Evolutionary conservation across 2,329 filamentous ascomycete species (phyloP), one percentile per base, ranked within the genome.

Genomic region (Xylaria polymorpha): DNA sequence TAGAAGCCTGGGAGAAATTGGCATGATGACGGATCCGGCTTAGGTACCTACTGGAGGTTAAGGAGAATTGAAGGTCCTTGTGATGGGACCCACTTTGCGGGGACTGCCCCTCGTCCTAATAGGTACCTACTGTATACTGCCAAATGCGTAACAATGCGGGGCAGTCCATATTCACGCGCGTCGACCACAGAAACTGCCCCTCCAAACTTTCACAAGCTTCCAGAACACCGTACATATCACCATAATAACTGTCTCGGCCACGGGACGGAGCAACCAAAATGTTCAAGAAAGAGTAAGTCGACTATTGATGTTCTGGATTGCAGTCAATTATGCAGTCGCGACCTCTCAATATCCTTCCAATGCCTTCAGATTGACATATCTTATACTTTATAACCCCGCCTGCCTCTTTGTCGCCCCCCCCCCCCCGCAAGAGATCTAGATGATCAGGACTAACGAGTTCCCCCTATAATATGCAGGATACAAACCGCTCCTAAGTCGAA

Each of bases 271-370:
- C 72, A 73, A 73, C 63, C 82, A 89, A 78, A 71, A 97, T 97
- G 94, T 97, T 97, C 81, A 97, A 97, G 80, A 97, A 96, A 86
- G 93, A 97, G 94, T 96, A 82, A 79, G 87, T 83, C 32, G 15
- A 56, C 51, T 46, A 18, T 60, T 22, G 7, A 15, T 58, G 32
- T 22, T 46, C 39, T 6, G 10, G 3, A 53, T 8, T 41, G 12
- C 6, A 18, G 18, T 51, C 41, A 37, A 50, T 58, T 44, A 51
- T 61, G 15, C 29, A 44, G 15, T 41, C 59, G 18, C 15, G 32
- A 46, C 22, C 12, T 18, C 15, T 25, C 56, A 20, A 37, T 29
- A 14, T 44, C 29, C 15, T 44, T 29, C 15, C 50, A 35, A 63
- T 51, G 43, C 48, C 9, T n/a, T 41, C 43, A 37, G 35, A 44